Evolutionary conservation across 176 grass and related monocot genomes (phyloP).

Genomic region (Aegilops umbellulata): DNA sequence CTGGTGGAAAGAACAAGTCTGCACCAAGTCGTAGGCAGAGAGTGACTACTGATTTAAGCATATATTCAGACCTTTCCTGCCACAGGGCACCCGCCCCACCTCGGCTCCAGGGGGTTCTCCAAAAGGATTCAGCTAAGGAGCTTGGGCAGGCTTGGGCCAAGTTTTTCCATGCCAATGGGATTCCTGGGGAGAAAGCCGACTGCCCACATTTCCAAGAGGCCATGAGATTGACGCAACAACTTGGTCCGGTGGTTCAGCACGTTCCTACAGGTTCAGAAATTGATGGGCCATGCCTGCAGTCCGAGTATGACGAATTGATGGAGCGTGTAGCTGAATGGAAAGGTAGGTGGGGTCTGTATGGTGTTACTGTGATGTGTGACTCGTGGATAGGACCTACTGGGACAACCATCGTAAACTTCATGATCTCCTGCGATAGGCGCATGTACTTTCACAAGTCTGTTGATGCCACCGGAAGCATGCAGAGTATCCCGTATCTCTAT

Average conservation of each 20-base stretch:
- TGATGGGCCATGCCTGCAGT: not conserved
- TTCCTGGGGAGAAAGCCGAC: not conserved
- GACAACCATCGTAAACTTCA: not conserved
- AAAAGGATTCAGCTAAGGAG: not conserved
- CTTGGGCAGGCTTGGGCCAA: slow-evolving; percentile 1
- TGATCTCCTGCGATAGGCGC: not conserved
- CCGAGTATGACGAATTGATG: not conserved
- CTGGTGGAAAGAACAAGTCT: not conserved
- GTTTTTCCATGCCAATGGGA: slow-evolving; percentile 4
- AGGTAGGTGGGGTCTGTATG: not conserved
- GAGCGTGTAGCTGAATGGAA: not conserved
- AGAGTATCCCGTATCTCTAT: not conserved
- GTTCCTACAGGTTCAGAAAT: not conserved
- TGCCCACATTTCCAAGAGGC: not conserved
- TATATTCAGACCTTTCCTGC: not conserved
- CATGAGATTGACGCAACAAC: not conserved
- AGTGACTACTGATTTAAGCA: not conserved
- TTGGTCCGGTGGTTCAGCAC: not conserved
- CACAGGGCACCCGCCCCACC: not conserved
- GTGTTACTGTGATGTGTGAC: not conserved
- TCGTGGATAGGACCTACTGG: not conserved
- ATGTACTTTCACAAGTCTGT: slow-evolving; percentile 27
- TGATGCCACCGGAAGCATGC: not conserved
- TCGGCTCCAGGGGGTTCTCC: not conserved
- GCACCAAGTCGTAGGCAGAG: not conserved